Conservation (phyloP, 805 yeast species). For the Starmerella floris region DNA sequence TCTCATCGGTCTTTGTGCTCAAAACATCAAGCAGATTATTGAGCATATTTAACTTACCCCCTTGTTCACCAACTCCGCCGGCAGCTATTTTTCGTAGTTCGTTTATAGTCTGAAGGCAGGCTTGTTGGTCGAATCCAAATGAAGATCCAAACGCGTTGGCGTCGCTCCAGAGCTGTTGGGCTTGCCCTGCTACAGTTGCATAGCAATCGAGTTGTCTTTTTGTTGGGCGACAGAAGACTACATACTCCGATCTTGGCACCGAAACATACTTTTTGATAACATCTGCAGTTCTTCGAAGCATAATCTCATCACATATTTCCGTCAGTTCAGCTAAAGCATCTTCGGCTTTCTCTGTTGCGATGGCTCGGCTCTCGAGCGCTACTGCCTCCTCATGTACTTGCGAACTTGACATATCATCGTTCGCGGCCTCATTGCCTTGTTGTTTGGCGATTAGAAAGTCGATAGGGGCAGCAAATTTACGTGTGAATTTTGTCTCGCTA, state of each 20-base stretch:
- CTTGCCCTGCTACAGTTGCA: neutral
- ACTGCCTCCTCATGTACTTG: neutral
- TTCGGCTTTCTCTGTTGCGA: slow-evolving; percentile 35
- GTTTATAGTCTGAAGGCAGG: slow-evolving; percentile 45
- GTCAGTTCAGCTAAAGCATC: slow-evolving; percentile 51
- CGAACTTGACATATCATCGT: neutral
- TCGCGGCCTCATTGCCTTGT: neutral
- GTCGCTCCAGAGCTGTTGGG: neutral
- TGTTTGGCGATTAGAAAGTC: slow-evolving; percentile 1
- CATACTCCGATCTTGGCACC: slow-evolving; percentile 62
- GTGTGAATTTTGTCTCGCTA: slow-evolving; percentile 33
- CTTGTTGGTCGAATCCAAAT: slow-evolving; percentile 13
- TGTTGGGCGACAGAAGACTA: slow-evolving; percentile 70
- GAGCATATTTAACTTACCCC: slow-evolving; percentile 58
- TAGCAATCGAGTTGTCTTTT: slow-evolving; percentile 9
- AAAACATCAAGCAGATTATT: slow-evolving; percentile 44
- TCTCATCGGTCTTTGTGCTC: slow-evolving; percentile 39
- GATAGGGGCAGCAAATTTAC: slow-evolving; percentile 56
- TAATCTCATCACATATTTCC: slow-evolving; percentile 48
- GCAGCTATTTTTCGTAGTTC: slow-evolving; percentile 13
- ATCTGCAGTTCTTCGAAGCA: slow-evolving; percentile 55
- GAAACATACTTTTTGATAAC: slow-evolving; percentile 40
- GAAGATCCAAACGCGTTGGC: neutral
- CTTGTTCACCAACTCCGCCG: slow-evolving; percentile 4
- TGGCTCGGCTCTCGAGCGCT: neutral